phyloP scores from a whole-genome alignment of 129 eudicot genomes.

The Centrapalus pauciflorus region DNA sequence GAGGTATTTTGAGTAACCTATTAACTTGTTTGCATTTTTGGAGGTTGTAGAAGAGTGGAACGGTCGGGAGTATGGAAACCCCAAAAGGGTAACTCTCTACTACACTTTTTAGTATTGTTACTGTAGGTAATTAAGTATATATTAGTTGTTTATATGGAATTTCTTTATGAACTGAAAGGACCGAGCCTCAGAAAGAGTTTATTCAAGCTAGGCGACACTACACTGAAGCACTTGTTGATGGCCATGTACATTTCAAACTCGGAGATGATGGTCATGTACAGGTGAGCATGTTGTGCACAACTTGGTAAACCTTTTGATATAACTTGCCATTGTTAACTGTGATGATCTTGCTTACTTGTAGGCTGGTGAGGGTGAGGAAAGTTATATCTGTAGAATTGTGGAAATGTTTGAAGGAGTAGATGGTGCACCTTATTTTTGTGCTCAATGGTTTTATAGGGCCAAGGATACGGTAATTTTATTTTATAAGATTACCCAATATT shows the following conservation, averaged over 20 bases:
- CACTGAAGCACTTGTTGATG: slow-evolving; percentile 50
- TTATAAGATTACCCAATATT: background rate
- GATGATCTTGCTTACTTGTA: slow-evolving; percentile 9
- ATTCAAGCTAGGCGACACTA: slow-evolving; percentile 51
- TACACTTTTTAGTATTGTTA: background rate
- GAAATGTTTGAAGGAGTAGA: slow-evolving; percentile 51
- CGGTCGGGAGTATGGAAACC: background rate
- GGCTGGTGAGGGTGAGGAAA: slow-evolving; percentile 47
- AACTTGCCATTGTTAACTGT: background rate
- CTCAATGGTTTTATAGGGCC: slow-evolving; percentile 82
- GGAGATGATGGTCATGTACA: slow-evolving; percentile 54
- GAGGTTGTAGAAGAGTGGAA: background rate
- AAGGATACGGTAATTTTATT: slow-evolving; percentile 47
- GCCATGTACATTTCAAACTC: slow-evolving; percentile 28
- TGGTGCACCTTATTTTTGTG: slow-evolving; percentile 35
- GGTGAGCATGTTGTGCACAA: slow-evolving; percentile 26
- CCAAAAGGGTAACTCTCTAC: slow-evolving; percentile 16
- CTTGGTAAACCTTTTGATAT: background rate
- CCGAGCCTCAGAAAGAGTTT: slow-evolving; percentile 29
- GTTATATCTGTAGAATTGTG: slow-evolving; percentile 39
- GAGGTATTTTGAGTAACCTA: background rate
- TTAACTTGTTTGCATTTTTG: background rate
- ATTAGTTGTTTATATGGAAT: background rate
- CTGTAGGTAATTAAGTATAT: no score
- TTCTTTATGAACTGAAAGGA: background rate